Evolutionary conservation across 2,329 filamentous ascomycete genomes (phyloP), one percentile per base, ranked within the genome.

Genomic region (Zalaria obscura): DNA sequence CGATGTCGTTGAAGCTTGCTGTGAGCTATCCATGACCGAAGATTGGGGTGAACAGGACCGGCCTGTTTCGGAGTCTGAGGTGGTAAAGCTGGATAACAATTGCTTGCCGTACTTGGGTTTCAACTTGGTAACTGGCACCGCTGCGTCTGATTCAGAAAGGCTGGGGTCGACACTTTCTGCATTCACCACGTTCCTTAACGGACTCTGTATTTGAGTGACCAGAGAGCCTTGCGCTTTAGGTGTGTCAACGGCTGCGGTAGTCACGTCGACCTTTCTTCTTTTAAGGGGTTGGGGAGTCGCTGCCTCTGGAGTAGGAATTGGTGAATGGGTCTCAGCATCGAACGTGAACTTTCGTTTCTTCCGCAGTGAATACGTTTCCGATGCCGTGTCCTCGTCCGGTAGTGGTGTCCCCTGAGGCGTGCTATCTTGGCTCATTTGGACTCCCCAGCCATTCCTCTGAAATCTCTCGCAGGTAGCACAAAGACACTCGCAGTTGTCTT

Each of bases 401-500:
- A 27, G 34, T 35, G 40, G 32, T 18, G 41, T 37, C 9, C 28
- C 32, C 10, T 36, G 25, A 27, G 31, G 10, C 7, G 25, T 10
- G 31, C 33, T 41, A 27, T 36, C 36, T 10, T 32, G 29, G 7
- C n/a, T 32, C 29, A 7, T 7, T n/a, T 18, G 37, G 7, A 5
- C 26, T 8, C 34, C 39, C 93, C 93, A 98, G 1, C 91, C 91
- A 57, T 95, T 96, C 40, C 73, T 70, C 43, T 75, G 65, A 3
- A 70, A 66, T 25, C 72, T 69, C 62, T 98, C 91, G 59, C 91
- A 98, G 0, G 83, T 91, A 51, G 74, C 73, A 59, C 91, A 98
- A 1, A 98, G 67, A 57, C 91, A 98, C 57, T 98, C 91, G 60
- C 87, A 88, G 51, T 98, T 98, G 57, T 88, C 78, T 36, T 86